These are phyloP conservation scores for Dioscorea cayenensis DNA, from an alignment of 116 monocot genomes.

Conservation along the genomic window DNA sequence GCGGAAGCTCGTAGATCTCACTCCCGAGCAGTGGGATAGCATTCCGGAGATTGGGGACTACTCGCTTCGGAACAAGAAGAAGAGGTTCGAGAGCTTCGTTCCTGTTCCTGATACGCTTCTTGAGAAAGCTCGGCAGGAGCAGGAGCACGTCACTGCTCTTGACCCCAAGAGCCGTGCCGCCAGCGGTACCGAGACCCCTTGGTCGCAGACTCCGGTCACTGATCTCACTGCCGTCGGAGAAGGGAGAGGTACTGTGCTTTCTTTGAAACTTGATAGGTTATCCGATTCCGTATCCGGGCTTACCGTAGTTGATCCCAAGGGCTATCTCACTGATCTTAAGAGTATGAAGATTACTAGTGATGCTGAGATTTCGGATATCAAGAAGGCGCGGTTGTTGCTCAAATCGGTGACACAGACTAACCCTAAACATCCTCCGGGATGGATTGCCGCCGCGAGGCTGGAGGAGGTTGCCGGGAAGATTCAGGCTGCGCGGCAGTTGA, in stretches of 20 bases:
- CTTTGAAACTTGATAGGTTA: slow-evolving; percentile 84
- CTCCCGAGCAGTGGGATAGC: slow-evolving; percentile 82
- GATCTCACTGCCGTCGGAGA: slow-evolving; percentile 96
- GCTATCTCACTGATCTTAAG: slow-evolving; percentile 92
- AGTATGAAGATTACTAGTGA: slow-evolving; percentile 99
- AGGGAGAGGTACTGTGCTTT: slow-evolving; percentile 91
- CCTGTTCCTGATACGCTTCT: slow-evolving; percentile 92
- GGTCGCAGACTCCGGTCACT: slow-evolving; percentile 89
- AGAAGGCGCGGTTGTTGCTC: slow-evolving; percentile 84
- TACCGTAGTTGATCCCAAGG: slow-evolving; percentile 94
- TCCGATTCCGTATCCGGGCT: slow-evolving; percentile 95
- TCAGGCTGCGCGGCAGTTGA: slow-evolving; percentile 83
- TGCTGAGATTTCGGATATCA: slow-evolving; percentile 98
- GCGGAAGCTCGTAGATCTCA: slow-evolving; percentile 71
- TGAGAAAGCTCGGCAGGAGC: slow-evolving; percentile 97
- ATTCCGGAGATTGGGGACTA: slow-evolving; percentile 98
- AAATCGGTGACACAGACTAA: slow-evolving; percentile 98
- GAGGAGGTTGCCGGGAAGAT: slow-evolving; percentile 98
- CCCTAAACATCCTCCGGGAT: slow-evolving; percentile 93
- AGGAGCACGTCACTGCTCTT: slow-evolving; percentile 86
- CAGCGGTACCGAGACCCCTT: slow-evolving; percentile 89
- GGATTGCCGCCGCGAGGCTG: slow-evolving; percentile 96
- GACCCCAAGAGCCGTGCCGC: slow-evolving; percentile 88
- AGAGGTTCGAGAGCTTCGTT: slow-evolving; percentile 97
- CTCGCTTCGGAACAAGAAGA: slow-evolving; percentile 88